Evolutionary conservation across 331 rosid species (phyloP).

Genomic region (Pyracantha coccinea): DNA sequence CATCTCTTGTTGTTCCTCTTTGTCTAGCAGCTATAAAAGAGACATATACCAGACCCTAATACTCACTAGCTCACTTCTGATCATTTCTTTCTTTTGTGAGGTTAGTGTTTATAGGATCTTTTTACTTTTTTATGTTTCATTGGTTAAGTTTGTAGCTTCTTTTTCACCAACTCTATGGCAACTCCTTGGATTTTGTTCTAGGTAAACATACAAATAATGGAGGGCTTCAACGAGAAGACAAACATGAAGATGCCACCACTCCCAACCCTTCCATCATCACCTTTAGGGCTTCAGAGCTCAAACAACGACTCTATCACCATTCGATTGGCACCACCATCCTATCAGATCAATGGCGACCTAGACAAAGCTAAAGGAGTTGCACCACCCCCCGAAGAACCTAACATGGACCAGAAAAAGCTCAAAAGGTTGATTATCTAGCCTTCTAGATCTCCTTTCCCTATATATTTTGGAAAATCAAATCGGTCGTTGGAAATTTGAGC

Average conservation of each 20-base stretch:
- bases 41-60: neutral
- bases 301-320: neutral
- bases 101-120: neutral
- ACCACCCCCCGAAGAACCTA: neutral
- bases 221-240: neutral
- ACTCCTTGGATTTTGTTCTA: neutral
- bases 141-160: neutral
- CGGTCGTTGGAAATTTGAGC: neutral
- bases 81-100: neutral
- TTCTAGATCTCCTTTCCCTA: neutral
- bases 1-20: neutral
- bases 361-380: neutral
- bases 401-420: neutral
- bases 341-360: neutral
- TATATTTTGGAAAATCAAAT: neutral
- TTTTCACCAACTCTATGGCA: neutral
- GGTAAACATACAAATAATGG: neutral
- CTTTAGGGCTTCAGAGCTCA: neutral
- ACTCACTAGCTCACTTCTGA: neutral
- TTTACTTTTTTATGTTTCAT: neutral
- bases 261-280: neutral
- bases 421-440: constrained; percentile 1
- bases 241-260: neutral
- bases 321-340: neutral
- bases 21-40: neutral